Percentiles rank a stretch among this genome's conserved stretches.
phyloP scores from a whole-genome alignment of 164 flowering plant species.

The Annona squamosa region DNA sequence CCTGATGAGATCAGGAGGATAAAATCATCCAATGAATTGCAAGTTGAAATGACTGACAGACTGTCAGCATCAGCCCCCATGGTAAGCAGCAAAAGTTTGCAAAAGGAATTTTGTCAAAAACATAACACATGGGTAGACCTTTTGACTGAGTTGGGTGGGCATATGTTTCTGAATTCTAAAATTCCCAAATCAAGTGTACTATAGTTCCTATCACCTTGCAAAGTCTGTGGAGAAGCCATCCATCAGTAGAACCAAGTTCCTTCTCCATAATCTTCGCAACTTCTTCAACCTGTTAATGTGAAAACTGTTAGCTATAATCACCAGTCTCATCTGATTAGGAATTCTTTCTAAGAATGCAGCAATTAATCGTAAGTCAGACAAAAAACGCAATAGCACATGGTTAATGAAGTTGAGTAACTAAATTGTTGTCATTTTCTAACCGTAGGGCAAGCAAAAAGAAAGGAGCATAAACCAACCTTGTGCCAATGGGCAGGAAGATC shows the following conservation, averaged over 20 bases:
- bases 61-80: no score
- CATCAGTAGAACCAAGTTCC: constrained; percentile 51
- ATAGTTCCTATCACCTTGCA: constrained; percentile 46
- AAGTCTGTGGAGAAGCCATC: constrained; percentile 53
- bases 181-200: background rate
- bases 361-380: no score
- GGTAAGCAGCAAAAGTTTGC: no score
- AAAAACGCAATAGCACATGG: background rate
- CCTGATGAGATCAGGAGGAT: background rate
- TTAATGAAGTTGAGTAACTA: background rate
- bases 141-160: background rate
- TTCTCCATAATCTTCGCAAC: constrained; percentile 65
- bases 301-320: background rate
- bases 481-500: constrained; percentile 60
- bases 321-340: background rate
- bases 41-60: no score
- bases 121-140: background rate
- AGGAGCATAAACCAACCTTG: constrained; percentile 38
- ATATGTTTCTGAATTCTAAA: background rate
- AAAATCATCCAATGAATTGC: background rate
- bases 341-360: background rate
- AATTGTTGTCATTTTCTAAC: background rate
- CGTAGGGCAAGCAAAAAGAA: background rate
- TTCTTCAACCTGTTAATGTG: constrained; percentile 52
- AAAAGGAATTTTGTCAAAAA: background rate